phyloP scores from a whole-genome alignment of 768 basidiomycete species.

The Cystofilobasidium bisporidii region DNA sequence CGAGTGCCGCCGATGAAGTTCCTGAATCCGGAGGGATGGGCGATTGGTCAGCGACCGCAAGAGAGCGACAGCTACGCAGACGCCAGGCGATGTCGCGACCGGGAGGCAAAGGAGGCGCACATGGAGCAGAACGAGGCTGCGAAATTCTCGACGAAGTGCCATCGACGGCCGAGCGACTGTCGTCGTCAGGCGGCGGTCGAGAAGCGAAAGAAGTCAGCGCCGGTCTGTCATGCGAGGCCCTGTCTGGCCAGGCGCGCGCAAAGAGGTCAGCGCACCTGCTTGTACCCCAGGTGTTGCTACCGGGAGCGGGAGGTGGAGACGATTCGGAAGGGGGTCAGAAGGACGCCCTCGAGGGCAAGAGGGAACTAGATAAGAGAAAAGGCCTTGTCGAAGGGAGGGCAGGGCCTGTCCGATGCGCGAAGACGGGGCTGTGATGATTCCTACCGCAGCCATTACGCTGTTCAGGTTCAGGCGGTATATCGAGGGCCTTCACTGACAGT shows the following conservation, averaged over 20 bases:
- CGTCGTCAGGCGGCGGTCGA: background rate
- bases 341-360: background rate
- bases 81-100: too few species aligned
- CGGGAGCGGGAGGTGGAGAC: background rate
- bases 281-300: conserved; percentile 6
- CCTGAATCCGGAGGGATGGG: too few species aligned
- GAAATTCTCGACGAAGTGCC: conserved; percentile 4
- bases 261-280: background rate
- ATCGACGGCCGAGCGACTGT: conserved; percentile 6
- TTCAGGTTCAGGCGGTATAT: too few species aligned
- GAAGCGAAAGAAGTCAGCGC: background rate
- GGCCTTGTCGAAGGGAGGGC: background rate
- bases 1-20: conserved; percentile 81
- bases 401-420: too few species aligned
- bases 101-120: too few species aligned
- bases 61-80: too few species aligned
- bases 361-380: background rate
- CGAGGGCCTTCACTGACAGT: too few species aligned
- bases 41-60: too few species aligned
- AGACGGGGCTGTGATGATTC: too few species aligned
- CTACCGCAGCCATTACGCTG: too few species aligned
- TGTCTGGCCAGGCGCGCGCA: background rate
- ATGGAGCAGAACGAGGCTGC: background rate
- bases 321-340: background rate
- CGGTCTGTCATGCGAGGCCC: background rate